Percentiles rank a stretch among this genome's conserved stretches.
Conservation (phyloP, 129 eudicot species). For the Smallanthus sonchifolius region DNA sequence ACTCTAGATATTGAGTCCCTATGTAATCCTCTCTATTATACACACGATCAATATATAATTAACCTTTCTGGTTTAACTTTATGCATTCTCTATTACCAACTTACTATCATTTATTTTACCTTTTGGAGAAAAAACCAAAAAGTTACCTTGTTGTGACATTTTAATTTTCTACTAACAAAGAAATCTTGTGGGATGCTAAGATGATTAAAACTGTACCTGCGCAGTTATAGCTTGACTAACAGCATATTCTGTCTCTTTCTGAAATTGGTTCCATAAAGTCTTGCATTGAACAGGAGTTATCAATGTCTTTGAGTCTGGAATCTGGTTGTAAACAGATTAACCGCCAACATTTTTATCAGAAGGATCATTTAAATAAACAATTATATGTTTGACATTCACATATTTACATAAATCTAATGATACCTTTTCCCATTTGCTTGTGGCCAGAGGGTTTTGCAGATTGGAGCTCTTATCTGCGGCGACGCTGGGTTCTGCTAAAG, state of each 20-base stretch:
- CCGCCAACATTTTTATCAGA: background rate
- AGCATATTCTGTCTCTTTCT: conserved; percentile 62
- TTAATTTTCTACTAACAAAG: background rate
- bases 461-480: conserved; percentile 34
- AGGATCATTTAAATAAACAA: background rate
- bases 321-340: conserved; percentile 32
- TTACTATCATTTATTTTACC: background rate
- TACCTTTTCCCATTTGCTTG: conserved; percentile 85
- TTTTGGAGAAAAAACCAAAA: background rate
- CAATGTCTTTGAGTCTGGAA: conserved; percentile 77
- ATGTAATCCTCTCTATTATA: background rate
- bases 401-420: background rate
- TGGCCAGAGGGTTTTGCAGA: conserved; percentile 62
- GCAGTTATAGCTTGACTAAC: conserved; percentile 64
- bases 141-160: background rate
- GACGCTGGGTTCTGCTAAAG: conserved; percentile 49
- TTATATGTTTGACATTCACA: background rate
- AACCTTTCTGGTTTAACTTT: background rate
- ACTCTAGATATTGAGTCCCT: background rate
- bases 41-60: background rate
- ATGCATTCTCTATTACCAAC: background rate
- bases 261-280: conserved; percentile 70
- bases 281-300: conserved; percentile 90
- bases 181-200: conserved; percentile 1
- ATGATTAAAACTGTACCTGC: conserved; percentile 37